phyloP scores from a whole-genome alignment of 345 rosid genomes.

The Aquilaria malaccensis region DNA sequence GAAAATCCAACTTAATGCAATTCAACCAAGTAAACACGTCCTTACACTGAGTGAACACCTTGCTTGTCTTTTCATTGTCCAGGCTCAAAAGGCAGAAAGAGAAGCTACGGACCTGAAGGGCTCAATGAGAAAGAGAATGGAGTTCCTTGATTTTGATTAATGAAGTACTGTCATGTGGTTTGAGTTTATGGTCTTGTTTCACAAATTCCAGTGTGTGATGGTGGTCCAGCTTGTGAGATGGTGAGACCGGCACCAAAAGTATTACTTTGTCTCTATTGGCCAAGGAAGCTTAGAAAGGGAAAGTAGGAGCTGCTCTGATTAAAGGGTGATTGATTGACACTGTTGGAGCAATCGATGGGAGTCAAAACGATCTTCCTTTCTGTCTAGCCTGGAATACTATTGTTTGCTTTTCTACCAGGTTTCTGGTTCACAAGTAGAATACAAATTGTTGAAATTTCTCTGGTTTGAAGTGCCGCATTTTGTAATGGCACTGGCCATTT shows the following conservation, averaged over 20 bases:
- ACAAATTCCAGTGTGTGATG: conserved; percentile 22
- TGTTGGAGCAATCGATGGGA: too few relatives aligned
- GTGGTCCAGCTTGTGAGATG: conserved; percentile 7
- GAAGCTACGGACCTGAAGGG: conserved; percentile 53
- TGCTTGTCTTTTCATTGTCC: conserved; percentile 13
- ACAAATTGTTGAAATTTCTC: conserved; percentile 9
- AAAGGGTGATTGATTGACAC: too few relatives aligned
- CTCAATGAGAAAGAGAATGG: conserved; percentile 58
- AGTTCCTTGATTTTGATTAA: conserved; percentile 60
- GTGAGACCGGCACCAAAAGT: conserved; percentile 5
- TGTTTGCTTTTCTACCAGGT: background rate
- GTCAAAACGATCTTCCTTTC: too few relatives aligned
- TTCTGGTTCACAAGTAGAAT: conserved; percentile 6
- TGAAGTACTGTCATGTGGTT: background rate
- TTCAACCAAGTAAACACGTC: background rate
- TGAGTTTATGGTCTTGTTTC: conserved; percentile 9
- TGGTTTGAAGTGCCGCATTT: conserved; percentile 17
- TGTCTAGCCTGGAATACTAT: too few relatives aligned
- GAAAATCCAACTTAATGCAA: too few relatives aligned
- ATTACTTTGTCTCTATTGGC: background rate
- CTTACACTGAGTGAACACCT: conserved; percentile 5
- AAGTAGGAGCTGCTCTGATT: conserved; percentile 5
- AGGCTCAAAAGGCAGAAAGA: conserved; percentile 66
- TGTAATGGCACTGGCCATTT: conserved; percentile 21
- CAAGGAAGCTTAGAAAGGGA: conserved; percentile 8